Percentiles rank a stretch among this genome's conserved stretches.
Conservation (phyloP, 495 filamentous ascomycete species). For the Penicillium bovifimosum region DNA sequence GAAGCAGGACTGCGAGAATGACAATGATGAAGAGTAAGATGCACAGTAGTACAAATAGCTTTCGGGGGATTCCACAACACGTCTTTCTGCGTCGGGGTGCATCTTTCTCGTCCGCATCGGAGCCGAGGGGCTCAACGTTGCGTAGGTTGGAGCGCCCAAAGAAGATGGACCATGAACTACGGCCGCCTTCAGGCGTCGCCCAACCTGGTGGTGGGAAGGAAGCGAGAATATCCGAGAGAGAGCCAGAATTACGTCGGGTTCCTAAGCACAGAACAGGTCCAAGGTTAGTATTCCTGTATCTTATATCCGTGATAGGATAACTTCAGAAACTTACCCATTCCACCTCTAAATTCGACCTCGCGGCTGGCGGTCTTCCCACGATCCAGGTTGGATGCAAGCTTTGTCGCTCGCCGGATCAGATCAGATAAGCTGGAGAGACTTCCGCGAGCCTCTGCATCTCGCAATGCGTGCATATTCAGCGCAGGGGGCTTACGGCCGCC, state of each 20-base stretch:
- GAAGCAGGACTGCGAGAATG: conserved; percentile 81
- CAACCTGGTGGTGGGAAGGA: conserved; percentile 82
- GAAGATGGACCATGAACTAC: conserved; percentile 39
- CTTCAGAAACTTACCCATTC: conserved; percentile 19
- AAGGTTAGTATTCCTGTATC: not conserved
- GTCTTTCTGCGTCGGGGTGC: conserved; percentile 25
- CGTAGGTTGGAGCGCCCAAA: conserved; percentile 34
- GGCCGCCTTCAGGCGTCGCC: conserved; percentile 44
- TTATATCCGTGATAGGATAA: not conserved
- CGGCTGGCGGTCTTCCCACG: conserved; percentile 77
- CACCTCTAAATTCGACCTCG: conserved; percentile 24
- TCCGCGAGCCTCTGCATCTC: conserved; percentile 72
- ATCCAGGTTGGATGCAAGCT: conserved; percentile 81
- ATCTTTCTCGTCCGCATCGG: conserved; percentile 17
- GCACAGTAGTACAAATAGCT: conserved; percentile 67
- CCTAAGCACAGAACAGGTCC: conserved; percentile 9
- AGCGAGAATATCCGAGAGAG: conserved; percentile 85
- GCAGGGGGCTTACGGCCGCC: conserved; percentile 60
- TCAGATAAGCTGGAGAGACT: conserved; percentile 89
- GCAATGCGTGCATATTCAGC: conserved; percentile 72
- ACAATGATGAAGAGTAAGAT: conserved; percentile 68
- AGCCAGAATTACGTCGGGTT: conserved; percentile 46
- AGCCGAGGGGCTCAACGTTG: conserved; percentile 29
- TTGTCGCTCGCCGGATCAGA: conserved; percentile 81
- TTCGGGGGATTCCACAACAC: conserved; percentile 78